Evolutionary conservation across 1,284 basidiomycete genomes (phyloP), one percentile per base, ranked within the genome.

Genomic region (Apiotrichum akiyoshidainum): DNA sequence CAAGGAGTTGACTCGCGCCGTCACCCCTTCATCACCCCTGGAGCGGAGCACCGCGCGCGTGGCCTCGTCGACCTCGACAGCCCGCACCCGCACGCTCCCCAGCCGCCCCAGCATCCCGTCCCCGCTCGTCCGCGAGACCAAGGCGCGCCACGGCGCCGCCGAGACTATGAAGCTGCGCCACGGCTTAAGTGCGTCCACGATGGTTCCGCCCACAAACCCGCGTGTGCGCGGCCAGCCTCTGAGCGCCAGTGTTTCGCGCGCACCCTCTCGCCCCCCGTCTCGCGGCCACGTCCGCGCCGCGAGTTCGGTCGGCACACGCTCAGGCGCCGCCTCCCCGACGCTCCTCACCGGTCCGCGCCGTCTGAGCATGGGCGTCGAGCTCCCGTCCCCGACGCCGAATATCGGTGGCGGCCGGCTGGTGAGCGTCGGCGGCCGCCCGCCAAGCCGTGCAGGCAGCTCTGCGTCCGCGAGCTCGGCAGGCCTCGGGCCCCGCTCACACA

Each of bases 31-130:
- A 16, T 71, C 67, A 2, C 71, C 69, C 0, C 64, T 61, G 22
- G 60, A 58, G 7, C 52, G 55, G 10, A 39, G 48, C 4, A 52
- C 50, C 0, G 22, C 42, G 8, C 42, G 46, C 31, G 40, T 31
- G 4, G 26, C 37, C 37, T 37, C 37, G 3, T 37, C 31, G 19
- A 41, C 31, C 31, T 44, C 46, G 13, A 49, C 54, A 17, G 17
- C 42, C 33, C 50, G 55, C 14, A 22, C 63, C n/a, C 58, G 66
- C 17, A 60, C 65, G 17, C 61, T 78, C 4, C 74, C 77, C 0
- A 57, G 63, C 2, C 63, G 75, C 16, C 72, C 76, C 0, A 69
- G 67, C 1, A 78, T 78, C 34, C 75, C 76, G 10, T 75, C 71
- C 4, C 75, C 76, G 0, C 64, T 78, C 16, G 65, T 68, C 22